Base-by-base conservation (phyloP, 345 rosid species). In the Populus tremula region DNA sequence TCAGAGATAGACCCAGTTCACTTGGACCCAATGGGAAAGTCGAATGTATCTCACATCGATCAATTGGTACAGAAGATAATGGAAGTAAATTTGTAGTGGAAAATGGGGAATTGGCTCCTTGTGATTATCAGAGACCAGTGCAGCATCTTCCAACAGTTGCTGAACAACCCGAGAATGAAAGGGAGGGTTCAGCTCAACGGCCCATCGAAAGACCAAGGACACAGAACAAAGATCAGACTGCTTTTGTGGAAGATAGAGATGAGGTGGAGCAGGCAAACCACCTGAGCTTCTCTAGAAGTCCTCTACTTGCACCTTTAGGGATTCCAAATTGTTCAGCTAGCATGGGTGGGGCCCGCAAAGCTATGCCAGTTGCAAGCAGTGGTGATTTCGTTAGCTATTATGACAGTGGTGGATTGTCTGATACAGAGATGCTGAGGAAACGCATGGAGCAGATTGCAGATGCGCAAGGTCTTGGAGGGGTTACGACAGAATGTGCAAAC, bases 21-120 rank as follows among this genome's bases (percentile, higher is more conserved):
- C 91, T 96, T 73, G 97, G 99, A 67, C 93, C 88, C 78, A 93
- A 91, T 77, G 98, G 97, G 68, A 93, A 91, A 88, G 89, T 88
- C 71, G 94, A 88, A 35, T 82, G 79, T 84, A 69, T 84, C 83
- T 71, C 87, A 62, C 88, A 88, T 78, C 90, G 85, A 56, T 84
- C 84, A n/a, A 71, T 77, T 67, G 87, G 90, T 70, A 65, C 80
- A n/a, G 92, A 91, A 77, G 91, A 87, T 64, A 83, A 84, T 41
- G 81, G 87, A 41, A 79, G 76, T 82, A 87, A 84, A 69, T 56
- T 80, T 70, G 75, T 72, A 71, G 56, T 80, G 73, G 94, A 89
- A 76, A 92, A 96, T 84, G 96, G 97, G 71, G 85, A 85, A 80
- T 79, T 86, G 87, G 79, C 88, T 59, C 84, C 89, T 45, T 89